These are phyloP conservation scores for Hysterium pulicare DNA, from an alignment of 2,329 filamentous ascomycete genomes.

Conservation along the genomic window DNA sequence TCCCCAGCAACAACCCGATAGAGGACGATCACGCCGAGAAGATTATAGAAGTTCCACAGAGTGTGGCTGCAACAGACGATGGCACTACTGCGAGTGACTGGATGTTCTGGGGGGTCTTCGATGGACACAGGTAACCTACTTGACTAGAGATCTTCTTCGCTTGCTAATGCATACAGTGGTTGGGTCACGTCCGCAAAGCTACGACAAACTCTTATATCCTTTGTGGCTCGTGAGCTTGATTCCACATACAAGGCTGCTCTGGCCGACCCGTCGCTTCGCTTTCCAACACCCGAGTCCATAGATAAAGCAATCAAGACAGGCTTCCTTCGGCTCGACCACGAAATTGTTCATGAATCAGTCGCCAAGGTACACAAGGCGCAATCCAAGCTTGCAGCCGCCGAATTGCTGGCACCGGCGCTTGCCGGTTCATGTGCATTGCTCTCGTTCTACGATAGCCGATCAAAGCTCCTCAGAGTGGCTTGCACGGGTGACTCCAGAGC, in stretches of 20 bases:
- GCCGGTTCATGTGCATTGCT: slow-evolving; percentile 96
- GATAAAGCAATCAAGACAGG: slow-evolving; percentile 90
- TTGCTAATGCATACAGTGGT: slow-evolving; percentile 56
- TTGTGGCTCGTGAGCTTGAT: slow-evolving; percentile 90
- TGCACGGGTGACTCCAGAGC: slow-evolving; percentile 96
- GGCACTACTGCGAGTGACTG: slow-evolving; percentile 70
- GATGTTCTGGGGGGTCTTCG: slow-evolving; percentile 99
- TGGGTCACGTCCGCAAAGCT: slow-evolving; percentile 98
- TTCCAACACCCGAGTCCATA: slow-evolving; percentile 74
- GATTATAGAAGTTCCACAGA: slow-evolving; percentile 82
- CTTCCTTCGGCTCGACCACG: slow-evolving; percentile 83
- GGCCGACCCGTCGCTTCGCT: slow-evolving; percentile 53
- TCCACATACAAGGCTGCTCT: slow-evolving; percentile 78
- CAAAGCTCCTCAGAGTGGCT: slow-evolving; percentile 85
- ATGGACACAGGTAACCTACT: slow-evolving; percentile 76
- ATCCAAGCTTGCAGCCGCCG: slow-evolving; percentile 85
- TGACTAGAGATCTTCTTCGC: background rate
- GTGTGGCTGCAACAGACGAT: slow-evolving; percentile 53
- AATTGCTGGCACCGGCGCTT: slow-evolving; percentile 85
- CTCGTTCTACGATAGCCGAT: slow-evolving; percentile 89
- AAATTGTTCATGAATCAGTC: slow-evolving; percentile 91
- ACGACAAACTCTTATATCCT: slow-evolving; percentile 85
- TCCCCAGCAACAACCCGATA: slow-evolving; percentile 95
- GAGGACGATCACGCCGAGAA: slow-evolving; percentile 98
- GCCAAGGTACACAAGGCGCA: slow-evolving; percentile 85